Evolutionary conservation across 108 stramenopile species (phyloP), one percentile per base, ranked within the genome.

Genomic region (Nitzschia putrida): DNA sequence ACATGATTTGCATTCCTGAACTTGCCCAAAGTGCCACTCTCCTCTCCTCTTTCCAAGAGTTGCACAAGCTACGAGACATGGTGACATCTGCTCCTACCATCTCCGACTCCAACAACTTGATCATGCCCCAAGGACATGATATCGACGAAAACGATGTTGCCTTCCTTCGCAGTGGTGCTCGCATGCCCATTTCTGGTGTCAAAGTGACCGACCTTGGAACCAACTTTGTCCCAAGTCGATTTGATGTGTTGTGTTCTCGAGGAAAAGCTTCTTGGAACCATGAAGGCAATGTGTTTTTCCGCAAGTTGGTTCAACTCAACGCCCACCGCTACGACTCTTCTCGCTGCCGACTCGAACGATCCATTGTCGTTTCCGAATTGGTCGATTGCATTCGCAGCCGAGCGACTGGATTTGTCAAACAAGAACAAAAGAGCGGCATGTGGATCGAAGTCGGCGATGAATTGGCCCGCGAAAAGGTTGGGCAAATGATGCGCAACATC

Each of bases 331-430:
- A 78, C 50, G 41, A 16, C 7, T 23, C 42, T 13, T 54, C 57
- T 7, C 40, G 34, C 10, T 55, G 25, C 6, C 53, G 57, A 51
- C 16, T 53, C 21, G 70, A 66, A 20, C 69, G 69, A 53, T 41
- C 77, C n/a, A 11, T 18, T 18, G 50, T 78, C 10, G 70, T 78
- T 13, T 78, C 76, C 12, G 22, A 56, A 41, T 59, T 77, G 25
- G 25, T 77, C 45, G 41, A 58, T 2, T 37, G 11, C 4, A 53
- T 66, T 8, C n/a, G n/a, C n/a, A n/a, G 47, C 6, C 47, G 47
- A 18, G 47, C n/a, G 1, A 49, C 47, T 16, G 64, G 64, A 64
- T 64, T 64, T 51, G 64, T 64, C 25, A 22, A 34, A 25, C 3
- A 64, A 10, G 66, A 67, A 13, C 29, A 54, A 26, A n/a, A 44